Evolutionary conservation across 352 stramenopile species (phyloP), one percentile per base, ranked within the genome.

Genomic region (Aphanomyces cochlioides): DNA sequence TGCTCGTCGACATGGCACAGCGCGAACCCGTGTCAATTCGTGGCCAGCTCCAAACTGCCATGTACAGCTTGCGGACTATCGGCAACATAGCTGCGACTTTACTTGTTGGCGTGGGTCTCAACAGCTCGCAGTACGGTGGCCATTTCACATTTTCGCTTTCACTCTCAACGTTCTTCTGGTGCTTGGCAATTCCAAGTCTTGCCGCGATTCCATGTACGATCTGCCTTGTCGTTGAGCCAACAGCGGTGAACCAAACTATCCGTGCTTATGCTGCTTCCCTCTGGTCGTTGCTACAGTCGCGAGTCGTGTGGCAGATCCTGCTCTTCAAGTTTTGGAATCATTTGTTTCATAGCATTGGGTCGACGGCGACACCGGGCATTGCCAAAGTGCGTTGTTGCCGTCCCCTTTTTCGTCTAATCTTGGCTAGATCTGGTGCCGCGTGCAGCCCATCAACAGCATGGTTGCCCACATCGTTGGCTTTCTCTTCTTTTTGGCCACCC

Each of bases 1-100:
- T 90, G 64, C 85, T 92, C 80, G 80, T 90, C 50, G 79, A 90
- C 45, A 79, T 89, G 40, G 83, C 84, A 19, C 84, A 90, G 69
- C 78, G 86, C 40, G 83, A 92, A 50, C 79, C 83, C 17, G 82
- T 90, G 7, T 81, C 87, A 28, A 73, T 82, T 34, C 83, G 84
- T 59, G 84, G 84, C 4, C 28, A 39, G 28, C 28, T 72, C 6
- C 66, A 72, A 17, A 67, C 66, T 13, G 58, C 58, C 17, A 39
- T 67, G 7, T 72, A 68, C 40, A 47, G 37, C 36, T 61, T 47
- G 6, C 63, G 63, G 15, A 60, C 36, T 40, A 19, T 28, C 8
- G 40, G 36, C n/a, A 37, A 19, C 36, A 15, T 69, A 3, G 13
- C 47, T 6, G 36, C 63, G 5, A 39, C 17, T 17, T 6, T 61